phyloP scores from a whole-genome alignment of 2,329 filamentous ascomycete species.

The Diplodia scrobiculata region DNA sequence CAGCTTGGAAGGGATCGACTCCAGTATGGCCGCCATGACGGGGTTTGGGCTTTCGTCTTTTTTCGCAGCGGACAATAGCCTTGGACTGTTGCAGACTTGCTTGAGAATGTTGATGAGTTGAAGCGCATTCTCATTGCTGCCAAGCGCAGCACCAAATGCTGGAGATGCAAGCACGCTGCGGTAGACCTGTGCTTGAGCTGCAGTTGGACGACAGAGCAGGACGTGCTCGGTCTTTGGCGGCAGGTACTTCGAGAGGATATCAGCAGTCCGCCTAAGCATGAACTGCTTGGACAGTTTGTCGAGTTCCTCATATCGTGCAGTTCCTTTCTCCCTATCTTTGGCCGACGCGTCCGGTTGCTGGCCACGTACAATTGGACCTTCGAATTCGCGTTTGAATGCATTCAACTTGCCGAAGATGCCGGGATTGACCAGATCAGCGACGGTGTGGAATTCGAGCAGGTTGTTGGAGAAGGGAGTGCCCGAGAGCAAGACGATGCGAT shows the following conservation, averaged over 20 bases:
- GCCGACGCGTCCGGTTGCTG: conserved; percentile 64
- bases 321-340: conserved; percentile 65
- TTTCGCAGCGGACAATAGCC: conserved; percentile 57
- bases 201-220: conserved; percentile 65
- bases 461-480: conserved; percentile 71
- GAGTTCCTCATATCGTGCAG: conserved; percentile 63
- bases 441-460: conserved; percentile 66
- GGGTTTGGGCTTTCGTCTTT: conserved; percentile 49
- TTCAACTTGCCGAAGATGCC: conserved; percentile 64
- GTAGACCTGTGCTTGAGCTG: conserved; percentile 62
- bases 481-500: conserved; percentile 64
- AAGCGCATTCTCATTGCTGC: conserved; percentile 63
- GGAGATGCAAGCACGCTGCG: conserved; percentile 66
- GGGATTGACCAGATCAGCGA: conserved; percentile 70
- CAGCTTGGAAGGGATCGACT: conserved; percentile 58
- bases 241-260: conserved; percentile 66
- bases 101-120: conserved; percentile 73
- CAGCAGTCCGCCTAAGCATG: conserved; percentile 66
- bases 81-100: conserved; percentile 73
- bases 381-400: conserved; percentile 65
- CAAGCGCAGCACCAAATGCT: conserved; percentile 63
- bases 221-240: conserved; percentile 70
- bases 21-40: conserved; percentile 49
- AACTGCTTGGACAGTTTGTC: conserved; percentile 63
- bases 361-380: conserved; percentile 64